Evolutionary conservation across 1,284 basidiomycete genomes (phyloP).

Genomic region (Sporisorium iseilematis-ciliati): DNA sequence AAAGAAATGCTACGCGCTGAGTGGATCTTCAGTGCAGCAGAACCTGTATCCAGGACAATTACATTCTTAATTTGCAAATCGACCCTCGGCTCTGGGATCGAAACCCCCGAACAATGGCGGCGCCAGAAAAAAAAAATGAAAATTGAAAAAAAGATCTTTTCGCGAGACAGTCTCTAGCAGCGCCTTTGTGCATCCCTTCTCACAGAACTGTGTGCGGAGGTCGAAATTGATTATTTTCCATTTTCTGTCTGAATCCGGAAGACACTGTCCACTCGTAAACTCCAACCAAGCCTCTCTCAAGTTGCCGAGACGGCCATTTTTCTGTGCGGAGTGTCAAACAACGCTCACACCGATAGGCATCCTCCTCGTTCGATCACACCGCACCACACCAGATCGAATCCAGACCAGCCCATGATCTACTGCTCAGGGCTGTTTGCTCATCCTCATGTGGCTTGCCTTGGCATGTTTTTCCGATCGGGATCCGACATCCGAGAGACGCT

Average conservation of each 20-base stretch:
- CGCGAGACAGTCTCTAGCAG: not conserved
- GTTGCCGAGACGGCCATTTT: not conserved
- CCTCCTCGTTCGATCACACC: not conserved
- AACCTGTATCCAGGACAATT: too few relatives aligned
- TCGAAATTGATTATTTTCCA: not conserved
- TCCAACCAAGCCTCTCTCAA: not conserved
- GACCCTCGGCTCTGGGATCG: too few relatives aligned
- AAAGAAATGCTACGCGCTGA: too few relatives aligned
- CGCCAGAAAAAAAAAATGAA: not conserved
- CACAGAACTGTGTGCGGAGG: not conserved
- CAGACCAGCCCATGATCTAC: not conserved
- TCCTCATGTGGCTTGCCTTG: not conserved
- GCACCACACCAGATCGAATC: not conserved
- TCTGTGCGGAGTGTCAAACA: constrained; percentile 15
- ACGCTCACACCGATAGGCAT: constrained; percentile 2
- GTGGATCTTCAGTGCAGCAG: too few relatives aligned
- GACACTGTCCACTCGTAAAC: not conserved
- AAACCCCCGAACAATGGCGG: not conserved
- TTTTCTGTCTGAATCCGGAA: not conserved
- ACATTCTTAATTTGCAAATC: too few relatives aligned
- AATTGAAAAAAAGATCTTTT: not conserved
- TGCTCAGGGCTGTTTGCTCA: not conserved
- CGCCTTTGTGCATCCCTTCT: not conserved
- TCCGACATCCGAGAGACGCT: constrained; percentile 14
- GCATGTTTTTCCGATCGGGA: constrained; percentile 15